Evolutionary conservation across 345 rosid genomes (phyloP).

Genomic region (Rhodamnia argentea): DNA sequence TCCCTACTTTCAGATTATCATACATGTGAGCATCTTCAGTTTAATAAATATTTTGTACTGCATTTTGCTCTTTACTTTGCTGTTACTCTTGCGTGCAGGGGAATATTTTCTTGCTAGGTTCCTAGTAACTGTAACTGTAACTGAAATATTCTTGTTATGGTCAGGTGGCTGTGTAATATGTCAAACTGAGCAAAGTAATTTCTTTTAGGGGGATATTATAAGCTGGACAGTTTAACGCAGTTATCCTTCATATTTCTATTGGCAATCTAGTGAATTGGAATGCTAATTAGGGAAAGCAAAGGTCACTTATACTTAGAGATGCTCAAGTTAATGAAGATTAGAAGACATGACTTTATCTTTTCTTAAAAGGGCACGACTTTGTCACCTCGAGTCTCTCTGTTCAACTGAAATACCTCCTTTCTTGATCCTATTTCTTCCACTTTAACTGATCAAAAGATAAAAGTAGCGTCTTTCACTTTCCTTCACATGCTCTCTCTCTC

Average conservation of each 20-base stretch:
- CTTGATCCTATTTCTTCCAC: neutral
- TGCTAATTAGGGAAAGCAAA: neutral
- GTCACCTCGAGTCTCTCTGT: neutral
- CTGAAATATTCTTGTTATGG: neutral
- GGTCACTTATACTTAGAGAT: neutral
- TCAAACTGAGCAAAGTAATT: neutral
- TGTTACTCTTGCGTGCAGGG: neutral
- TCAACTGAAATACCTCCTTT: neutral
- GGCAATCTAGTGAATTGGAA: neutral
- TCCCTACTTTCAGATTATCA: neutral
- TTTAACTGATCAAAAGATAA: neutral
- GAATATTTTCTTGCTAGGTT: neutral
- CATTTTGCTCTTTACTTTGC: neutral
- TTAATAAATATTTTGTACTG: neutral
- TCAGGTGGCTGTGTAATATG: neutral
- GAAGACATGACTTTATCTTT: neutral
- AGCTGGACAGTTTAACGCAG: neutral
- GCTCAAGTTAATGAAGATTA: neutral
- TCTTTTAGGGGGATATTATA: neutral
- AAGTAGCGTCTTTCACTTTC: neutral
- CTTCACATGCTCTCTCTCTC: neutral
- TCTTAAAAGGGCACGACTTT: neutral
- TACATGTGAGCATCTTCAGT: neutral
- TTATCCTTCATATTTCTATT: neutral
- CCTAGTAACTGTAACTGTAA: neutral